phyloP scores from a whole-genome alignment of 2,329 filamentous ascomycete genomes.

The Achaetomium macrosporum region DNA sequence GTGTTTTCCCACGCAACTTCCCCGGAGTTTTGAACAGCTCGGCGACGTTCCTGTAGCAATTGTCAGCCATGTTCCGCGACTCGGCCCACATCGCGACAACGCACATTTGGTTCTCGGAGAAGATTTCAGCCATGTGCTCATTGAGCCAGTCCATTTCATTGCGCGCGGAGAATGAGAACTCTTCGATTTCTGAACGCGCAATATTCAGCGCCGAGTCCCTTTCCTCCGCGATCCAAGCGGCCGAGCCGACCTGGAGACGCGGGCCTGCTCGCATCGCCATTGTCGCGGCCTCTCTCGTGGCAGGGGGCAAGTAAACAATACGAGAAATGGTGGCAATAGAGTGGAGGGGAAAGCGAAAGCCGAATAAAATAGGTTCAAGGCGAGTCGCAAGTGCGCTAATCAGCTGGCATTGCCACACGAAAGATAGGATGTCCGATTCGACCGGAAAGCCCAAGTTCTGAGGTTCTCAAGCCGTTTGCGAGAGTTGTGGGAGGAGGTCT shows the following conservation, averaged over 20 bases:
- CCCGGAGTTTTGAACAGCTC: constrained; percentile 95
- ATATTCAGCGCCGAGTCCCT: constrained; percentile 71
- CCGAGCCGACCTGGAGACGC: constrained; percentile 69
- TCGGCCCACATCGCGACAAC: constrained; percentile 27
- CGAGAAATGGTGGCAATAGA: constrained; percentile 2
- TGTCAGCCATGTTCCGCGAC: constrained; percentile 10
- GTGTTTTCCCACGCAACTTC: constrained; percentile 76
- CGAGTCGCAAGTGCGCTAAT: constrained; percentile 1
- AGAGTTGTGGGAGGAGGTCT: constrained; percentile 22
- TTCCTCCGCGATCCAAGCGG: constrained; percentile 81
- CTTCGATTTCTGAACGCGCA: constrained; percentile 76
- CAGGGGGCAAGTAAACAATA: constrained; percentile 11
- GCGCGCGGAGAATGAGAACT: constrained; percentile 84
- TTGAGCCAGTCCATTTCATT: constrained; percentile 98
- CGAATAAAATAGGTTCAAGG: background rate
- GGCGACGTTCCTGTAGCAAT: constrained; percentile 64
- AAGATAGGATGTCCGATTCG: background rate
- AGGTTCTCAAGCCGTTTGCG: constrained; percentile 12
- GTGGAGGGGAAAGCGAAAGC: background rate
- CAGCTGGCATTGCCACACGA: background rate
- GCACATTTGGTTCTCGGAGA: constrained; percentile 80
- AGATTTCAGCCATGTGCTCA: constrained; percentile 95
- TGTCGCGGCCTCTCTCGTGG: constrained; percentile 11
- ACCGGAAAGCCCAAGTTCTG: background rate
- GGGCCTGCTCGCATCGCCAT: constrained; percentile 46